Evolutionary conservation across 805 yeast species (phyloP), one percentile per base, ranked within the genome.

Genomic region (Lipomyces chichibuensis): DNA sequence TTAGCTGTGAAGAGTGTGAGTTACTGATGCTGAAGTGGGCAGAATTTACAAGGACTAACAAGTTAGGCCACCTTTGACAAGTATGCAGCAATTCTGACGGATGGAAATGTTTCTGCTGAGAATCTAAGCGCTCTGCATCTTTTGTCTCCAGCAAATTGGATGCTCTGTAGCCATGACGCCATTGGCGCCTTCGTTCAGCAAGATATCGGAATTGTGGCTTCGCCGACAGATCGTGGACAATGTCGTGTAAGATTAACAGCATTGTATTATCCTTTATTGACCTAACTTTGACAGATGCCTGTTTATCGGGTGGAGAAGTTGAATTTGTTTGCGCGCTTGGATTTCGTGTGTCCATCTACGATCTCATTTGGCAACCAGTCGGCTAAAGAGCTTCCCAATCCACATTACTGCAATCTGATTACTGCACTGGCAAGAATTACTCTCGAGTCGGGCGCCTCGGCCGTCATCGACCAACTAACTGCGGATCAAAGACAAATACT

Each of bases 61-160:
- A 17, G 23, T n/a, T 43, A 43, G 49, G 49, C 49, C 20, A 43
- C 49, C 2, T 43, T 43, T 43, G 49, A 43, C 49, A 43, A 43
- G 14, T 56, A 35, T 32, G 59, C 59, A 9, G 27, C 37, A 13
- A 56, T 56, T 25, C 59, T 56, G 25, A 56, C 59, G 27, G 59
- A 32, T 25, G 59, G 59, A 13, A 14, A 25, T n/a, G 29, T 56
- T 20, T 25, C 17, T 8, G 20, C 37, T 25, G 35, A 29, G 27
- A 56, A 56, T 32, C 32, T 56, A 14, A 23, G 57, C 27, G 29
- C 27, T 9, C 7, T 23, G 17, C 35, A 56, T 56, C 37, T 56
- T 20, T 54, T 56, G 49, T 39, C 49, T 23, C 25, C 33, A 17
- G 11, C 27, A 14, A 56, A 56, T 49, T 56, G 59, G 59, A 56